Conservation (phyloP, 805 yeast species). For the Wickerhamia fluorescens region DNA sequence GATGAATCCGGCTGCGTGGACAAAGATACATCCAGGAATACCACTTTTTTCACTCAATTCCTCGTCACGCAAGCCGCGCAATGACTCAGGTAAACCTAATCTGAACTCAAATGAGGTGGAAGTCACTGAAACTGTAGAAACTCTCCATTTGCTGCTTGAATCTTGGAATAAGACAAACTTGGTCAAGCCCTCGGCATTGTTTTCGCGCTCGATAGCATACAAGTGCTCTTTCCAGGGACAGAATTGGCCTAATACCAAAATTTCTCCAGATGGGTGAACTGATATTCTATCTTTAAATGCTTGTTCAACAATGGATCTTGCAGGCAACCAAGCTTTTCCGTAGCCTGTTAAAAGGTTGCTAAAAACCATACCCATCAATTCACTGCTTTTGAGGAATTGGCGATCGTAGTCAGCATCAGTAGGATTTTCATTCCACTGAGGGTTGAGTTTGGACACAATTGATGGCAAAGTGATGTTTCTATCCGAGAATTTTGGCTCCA, state of each 20-base stretch:
- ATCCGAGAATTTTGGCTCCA: conserved; percentile 57
- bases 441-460: conserved; percentile 73
- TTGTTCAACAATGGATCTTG: conserved; percentile 65
- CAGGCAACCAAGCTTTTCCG: conserved; percentile 89
- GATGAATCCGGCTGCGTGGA: conserved; percentile 95
- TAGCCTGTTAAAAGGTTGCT: conserved; percentile 56
- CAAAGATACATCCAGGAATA: conserved; percentile 80
- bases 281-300: conserved; percentile 59
- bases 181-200: conserved; percentile 46
- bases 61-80: conserved; percentile 96
- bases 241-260: conserved; percentile 65
- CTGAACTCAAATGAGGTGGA: conserved; percentile 77
- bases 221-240: conserved; percentile 97
- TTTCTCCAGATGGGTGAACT: conserved; percentile 63
- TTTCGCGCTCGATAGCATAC: conserved; percentile 60
- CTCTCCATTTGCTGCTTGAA: conserved; percentile 68
- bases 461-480: conserved; percentile 71
- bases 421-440: conserved; percentile 71
- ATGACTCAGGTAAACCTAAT: conserved; percentile 77
- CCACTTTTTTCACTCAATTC: conserved; percentile 67
- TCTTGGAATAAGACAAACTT: conserved; percentile 79
- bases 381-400: conserved; percentile 63
- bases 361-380: conserved; percentile 79
- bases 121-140: conserved; percentile 85
- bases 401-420: conserved; percentile 61